A percentile compares a stretch with the other conserved stretches of the same genome.
phyloP scores from a whole-genome alignment of 2,329 filamentous ascomycete genomes.

The Verticillium dahliae region DNA sequence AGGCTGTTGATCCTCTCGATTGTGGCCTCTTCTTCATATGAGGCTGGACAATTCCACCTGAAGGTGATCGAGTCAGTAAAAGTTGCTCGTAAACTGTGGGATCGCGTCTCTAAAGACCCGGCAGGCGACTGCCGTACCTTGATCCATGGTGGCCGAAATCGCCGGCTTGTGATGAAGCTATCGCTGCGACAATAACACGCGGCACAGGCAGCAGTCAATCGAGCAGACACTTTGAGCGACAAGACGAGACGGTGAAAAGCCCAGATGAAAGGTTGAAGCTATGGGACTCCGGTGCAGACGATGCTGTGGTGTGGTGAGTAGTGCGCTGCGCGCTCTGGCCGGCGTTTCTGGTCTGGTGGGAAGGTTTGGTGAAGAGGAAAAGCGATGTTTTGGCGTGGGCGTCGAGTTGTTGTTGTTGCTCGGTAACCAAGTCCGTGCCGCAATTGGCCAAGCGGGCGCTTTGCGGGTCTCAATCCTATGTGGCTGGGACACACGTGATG shows the following conservation, averaged over 20 bases:
- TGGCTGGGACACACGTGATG: conserved; percentile 2
- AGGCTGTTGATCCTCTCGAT: conserved; percentile 50
- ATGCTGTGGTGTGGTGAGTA: neutral
- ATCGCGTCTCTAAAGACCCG: conserved; percentile 4
- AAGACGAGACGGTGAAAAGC: neutral
- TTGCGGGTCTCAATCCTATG: neutral
- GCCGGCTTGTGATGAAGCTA: conserved; percentile 5
- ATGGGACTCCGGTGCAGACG: neutral
- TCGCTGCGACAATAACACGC: conserved; percentile 12
- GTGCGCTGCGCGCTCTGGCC: conserved; percentile 3
- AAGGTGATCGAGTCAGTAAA: conserved; percentile 27
- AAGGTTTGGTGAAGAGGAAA: conserved; percentile 3
- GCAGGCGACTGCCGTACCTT: conserved; percentile 6
- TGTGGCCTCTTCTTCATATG: conserved; percentile 42
- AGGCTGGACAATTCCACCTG: conserved; percentile 24
- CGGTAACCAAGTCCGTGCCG: conserved; percentile 1
- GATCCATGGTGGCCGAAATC: conserved; percentile 6
- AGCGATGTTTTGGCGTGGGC: conserved; percentile 2
- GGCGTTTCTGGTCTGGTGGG: neutral
- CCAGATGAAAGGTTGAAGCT: neutral
- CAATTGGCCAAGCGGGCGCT: neutral
- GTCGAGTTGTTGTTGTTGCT: conserved; percentile 4
- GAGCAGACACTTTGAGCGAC: neutral
- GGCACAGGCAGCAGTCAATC: conserved; percentile 2
- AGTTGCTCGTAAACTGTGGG: conserved; percentile 21